Percentiles rank a stretch among this genome's conserved stretches.
Conservation (phyloP, 805 yeast species). For the Barnettozyma wickerhamii region DNA sequence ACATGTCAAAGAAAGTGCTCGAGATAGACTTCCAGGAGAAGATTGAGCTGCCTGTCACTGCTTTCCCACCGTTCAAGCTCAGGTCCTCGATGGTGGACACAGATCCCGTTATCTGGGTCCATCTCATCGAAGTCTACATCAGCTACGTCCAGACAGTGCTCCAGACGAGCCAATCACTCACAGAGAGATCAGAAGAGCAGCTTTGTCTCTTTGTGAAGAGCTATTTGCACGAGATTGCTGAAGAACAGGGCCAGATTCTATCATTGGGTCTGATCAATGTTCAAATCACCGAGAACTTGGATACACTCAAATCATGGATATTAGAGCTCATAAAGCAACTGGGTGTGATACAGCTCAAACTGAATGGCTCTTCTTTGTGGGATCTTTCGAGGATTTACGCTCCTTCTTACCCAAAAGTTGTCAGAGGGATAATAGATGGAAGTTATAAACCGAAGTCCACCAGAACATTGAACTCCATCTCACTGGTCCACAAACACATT, state of each 20-base stretch:
- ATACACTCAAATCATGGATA: constrained; percentile 38
- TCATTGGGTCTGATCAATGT: constrained; percentile 72
- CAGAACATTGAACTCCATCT: constrained; percentile 29
- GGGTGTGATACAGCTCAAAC: constrained; percentile 51
- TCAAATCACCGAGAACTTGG: constrained; percentile 54
- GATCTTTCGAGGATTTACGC: constrained; percentile 54
- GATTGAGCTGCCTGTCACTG: constrained; percentile 55
- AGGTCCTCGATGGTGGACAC: constrained; percentile 75
- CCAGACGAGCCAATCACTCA: constrained; percentile 35
- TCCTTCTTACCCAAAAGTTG: constrained; percentile 35
- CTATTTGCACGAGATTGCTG: constrained; percentile 56
- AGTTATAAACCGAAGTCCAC: constrained; percentile 26
- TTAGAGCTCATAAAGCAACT: constrained; percentile 45
- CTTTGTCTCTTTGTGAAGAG: constrained; percentile 51
- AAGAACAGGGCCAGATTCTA: constrained; percentile 55
- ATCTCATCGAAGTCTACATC: constrained; percentile 61
- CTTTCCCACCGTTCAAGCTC: constrained; percentile 70
- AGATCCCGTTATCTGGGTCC: constrained; percentile 83
- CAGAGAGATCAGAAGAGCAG: constrained; percentile 55
- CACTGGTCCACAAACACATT: constrained; percentile 50
- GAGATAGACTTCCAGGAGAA: constrained; percentile 8
- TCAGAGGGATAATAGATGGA: constrained; percentile 55
- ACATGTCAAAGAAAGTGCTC: constrained; percentile 1
- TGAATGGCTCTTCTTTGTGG: constrained; percentile 65
- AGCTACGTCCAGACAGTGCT: constrained; percentile 38